A percentile compares a stretch with the other conserved stretches of the same genome.
phyloP scores from a whole-genome alignment of 1,284 basidiomycete genomes.

The Schizophyllum commune region DNA sequence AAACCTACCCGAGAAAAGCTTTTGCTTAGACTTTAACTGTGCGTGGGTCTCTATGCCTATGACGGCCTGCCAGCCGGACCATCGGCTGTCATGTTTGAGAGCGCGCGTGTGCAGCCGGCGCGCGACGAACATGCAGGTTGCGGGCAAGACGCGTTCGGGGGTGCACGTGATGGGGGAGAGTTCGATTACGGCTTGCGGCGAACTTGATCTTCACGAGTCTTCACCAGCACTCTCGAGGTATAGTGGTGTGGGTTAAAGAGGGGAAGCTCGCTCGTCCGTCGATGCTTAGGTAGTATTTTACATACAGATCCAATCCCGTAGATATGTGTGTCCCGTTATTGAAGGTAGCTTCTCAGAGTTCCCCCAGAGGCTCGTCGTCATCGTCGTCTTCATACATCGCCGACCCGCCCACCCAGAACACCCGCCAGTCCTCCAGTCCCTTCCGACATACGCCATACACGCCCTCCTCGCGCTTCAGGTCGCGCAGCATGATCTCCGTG shows the following conservation, averaged over 20 bases:
- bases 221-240: no score
- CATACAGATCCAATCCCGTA: neutral
- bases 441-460: conserved; percentile 69
- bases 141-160: neutral
- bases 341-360: neutral
- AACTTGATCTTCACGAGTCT: no score
- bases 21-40: conserved; percentile 81
- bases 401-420: conserved; percentile 70
- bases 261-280: no score
- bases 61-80: conserved; percentile 75
- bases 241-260: no score
- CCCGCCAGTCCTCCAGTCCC: conserved; percentile 61
- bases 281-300: neutral
- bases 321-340: neutral
- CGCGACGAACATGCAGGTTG: neutral
- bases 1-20: conserved; percentile 82
- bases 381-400: conserved; percentile 20
- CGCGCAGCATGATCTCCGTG: conserved; percentile 38
- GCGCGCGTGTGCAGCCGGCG: conserved; percentile 13
- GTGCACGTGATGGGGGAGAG: neutral
- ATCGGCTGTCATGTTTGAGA: conserved; percentile 30
- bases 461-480: conserved; percentile 47
- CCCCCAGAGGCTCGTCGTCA: conserved; percentile 6
- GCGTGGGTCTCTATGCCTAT: conserved; percentile 96
- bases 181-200: no score